These are phyloP conservation scores for Ajuga chamaepitys DNA, from an alignment of 257 asterid species.

Conservation along the genomic window DNA sequence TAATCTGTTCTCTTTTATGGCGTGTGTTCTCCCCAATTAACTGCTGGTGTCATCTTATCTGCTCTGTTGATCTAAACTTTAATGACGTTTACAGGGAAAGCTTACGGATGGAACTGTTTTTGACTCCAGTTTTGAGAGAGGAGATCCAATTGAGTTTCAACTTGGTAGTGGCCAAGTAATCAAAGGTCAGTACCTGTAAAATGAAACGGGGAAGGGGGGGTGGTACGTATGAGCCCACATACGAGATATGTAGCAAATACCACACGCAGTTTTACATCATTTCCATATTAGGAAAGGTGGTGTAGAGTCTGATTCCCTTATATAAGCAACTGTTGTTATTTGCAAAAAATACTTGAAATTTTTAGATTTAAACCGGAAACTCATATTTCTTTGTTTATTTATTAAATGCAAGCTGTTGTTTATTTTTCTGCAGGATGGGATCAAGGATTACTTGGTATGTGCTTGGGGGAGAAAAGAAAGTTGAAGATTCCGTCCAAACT, in stretches of 20 bases:
- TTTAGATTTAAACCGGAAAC: neutral
- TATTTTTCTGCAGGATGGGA: constrained; percentile 99
- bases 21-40: neutral
- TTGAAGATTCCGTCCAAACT: constrained; percentile 90
- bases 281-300: neutral
- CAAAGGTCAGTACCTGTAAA: constrained; percentile 50
- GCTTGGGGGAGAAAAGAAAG: constrained; percentile 94
- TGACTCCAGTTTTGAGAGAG: constrained; percentile 93
- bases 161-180: constrained; percentile 96
- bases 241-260: neutral
- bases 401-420: constrained; percentile 8
- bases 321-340: neutral
- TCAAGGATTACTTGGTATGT: constrained; percentile 91
- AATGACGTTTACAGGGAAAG: constrained; percentile 57
- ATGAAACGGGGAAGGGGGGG: neutral
- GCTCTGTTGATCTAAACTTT: neutral
- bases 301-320: neutral
- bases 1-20: neutral
- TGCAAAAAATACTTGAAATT: neutral
- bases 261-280: neutral
- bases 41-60: neutral
- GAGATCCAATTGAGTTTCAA: constrained; percentile 88
- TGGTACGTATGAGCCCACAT: neutral
- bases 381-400: neutral
- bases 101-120: constrained; percentile 97